phyloP scores from a whole-genome alignment of 106 monocot genomes.

The Chionographis japonica region DNA sequence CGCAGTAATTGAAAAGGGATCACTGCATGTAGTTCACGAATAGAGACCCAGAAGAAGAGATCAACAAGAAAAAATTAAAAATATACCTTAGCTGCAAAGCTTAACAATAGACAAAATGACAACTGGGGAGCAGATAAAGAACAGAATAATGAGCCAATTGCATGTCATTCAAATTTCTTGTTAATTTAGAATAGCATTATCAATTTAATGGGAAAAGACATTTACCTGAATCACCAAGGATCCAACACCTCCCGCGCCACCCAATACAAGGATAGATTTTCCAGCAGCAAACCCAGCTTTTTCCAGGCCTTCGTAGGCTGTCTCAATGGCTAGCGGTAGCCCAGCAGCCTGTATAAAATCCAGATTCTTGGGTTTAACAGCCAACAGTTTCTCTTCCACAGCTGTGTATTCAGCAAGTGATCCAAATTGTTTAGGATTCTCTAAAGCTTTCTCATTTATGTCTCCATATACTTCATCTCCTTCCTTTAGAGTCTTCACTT shows the following conservation, averaged over 20 bases:
- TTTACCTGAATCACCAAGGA: conserved; percentile 88
- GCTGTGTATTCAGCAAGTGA: conserved; percentile 89
- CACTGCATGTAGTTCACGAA: too few species aligned
- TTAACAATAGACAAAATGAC: too few species aligned
- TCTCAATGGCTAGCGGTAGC: conserved; percentile 79
- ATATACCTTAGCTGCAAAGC: too few species aligned
- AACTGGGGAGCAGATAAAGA: too few species aligned
- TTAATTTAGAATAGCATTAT: too few species aligned
- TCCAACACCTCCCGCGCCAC: conserved; percentile 94
- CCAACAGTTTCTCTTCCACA: conserved; percentile 88
- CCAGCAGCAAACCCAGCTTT: conserved; percentile 66
- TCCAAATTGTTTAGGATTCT: conserved; percentile 74
- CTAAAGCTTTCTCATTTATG: conserved; percentile 73
- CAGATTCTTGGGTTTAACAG: conserved; percentile 70
- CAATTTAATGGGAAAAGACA: background rate
- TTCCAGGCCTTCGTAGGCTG: conserved; percentile 77
- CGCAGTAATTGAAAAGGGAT: too few species aligned
- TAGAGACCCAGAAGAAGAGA: too few species aligned
- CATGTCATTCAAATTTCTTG: too few species aligned
- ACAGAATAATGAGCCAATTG: too few species aligned
- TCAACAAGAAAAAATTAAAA: too few species aligned
- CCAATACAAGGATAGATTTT: conserved; percentile 88
- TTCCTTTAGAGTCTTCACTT: conserved; percentile 76
- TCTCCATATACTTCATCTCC: conserved; percentile 96
- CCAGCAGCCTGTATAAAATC: conserved; percentile 71